phyloP scores from a whole-genome alignment of 2,329 filamentous ascomycete species.

The Venturia pyrina region DNA sequence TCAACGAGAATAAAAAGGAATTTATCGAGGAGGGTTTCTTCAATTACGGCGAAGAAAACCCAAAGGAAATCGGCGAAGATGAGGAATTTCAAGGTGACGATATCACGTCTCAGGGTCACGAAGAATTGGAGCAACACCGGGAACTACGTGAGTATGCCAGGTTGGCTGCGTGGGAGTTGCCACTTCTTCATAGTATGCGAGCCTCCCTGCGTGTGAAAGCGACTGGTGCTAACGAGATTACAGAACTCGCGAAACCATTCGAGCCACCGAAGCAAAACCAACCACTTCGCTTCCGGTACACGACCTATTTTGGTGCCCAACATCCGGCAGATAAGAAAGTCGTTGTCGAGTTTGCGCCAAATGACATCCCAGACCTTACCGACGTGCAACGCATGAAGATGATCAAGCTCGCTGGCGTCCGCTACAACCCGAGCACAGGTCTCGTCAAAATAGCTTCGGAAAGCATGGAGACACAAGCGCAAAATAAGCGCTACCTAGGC shows the following conservation, averaged over 20 bases:
- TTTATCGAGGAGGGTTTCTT: slow-evolving; percentile 3
- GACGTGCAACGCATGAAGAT: slow-evolving; percentile 65
- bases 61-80: slow-evolving; percentile 2
- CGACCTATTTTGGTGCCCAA: slow-evolving; percentile 86
- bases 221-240: not conserved
- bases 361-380: slow-evolving; percentile 58
- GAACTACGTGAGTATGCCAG: slow-evolving; percentile 84
- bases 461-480: slow-evolving; percentile 74
- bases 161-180: slow-evolving; percentile 91
- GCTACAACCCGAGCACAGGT: slow-evolving; percentile 78
- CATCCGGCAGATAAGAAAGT: slow-evolving; percentile 92
- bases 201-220: slow-evolving; percentile 6
- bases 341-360: slow-evolving; percentile 75
- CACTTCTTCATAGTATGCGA: slow-evolving; percentile 69
- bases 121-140: slow-evolving; percentile 76
- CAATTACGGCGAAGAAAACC: slow-evolving; percentile 10
- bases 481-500: slow-evolving; percentile 92
- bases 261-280: slow-evolving; percentile 54
- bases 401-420: slow-evolving; percentile 72
- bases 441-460: slow-evolving; percentile 86
- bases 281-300: slow-evolving; percentile 89
- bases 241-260: slow-evolving; percentile 79
- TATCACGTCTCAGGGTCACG: slow-evolving; percentile 50
- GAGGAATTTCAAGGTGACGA: slow-evolving; percentile 11
- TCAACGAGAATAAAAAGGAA: not conserved